Base-by-base conservation (phyloP, 1,284 basidiomycete genomes). In the Ustilago sp. region DNA sequence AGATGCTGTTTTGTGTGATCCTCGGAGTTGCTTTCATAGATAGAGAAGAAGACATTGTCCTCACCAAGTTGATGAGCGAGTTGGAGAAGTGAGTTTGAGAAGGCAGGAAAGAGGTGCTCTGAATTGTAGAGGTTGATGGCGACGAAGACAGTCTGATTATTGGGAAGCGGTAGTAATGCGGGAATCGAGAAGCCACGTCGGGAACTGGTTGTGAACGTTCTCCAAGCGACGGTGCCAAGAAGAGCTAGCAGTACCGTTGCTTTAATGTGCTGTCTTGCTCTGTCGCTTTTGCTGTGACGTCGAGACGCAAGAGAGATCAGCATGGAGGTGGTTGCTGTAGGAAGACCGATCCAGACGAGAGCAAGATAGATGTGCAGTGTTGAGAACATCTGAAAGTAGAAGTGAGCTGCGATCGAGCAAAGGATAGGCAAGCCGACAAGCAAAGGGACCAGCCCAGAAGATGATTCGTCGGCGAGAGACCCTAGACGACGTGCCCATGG, bases 1-100 rank as follows among this genome's bases (percentile, higher is more conserved):
- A 90, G 87, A 38, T 88, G 83, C 12, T 81, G 76, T 8, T 88
- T 87, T 1, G 89, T 88, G 6, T 72, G 72, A 77, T 90, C 90
- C 36, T 72, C 39, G 36, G 89, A 89, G 75, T 89, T 87, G 67
- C 88, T 89, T 80, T 90, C 90, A 73, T 90, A 87, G 53, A 90
- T 86, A 28, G 89, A 90, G 8, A 90, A 85, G 74, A 88, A 90
- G 17, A 89, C 88, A 52, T 90, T 89, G 41, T 87, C 85, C 3
- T 85, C 77, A 15, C 90, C 90, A 35, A 90, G 86, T 8, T 54
- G 66, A 5, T 76, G 48, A 12, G 69, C 64, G 19, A 80, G 39
- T 19, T 65, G 47, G 50, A 80, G 59, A 12, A 82, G 55, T 8
- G 71, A 64, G 13, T 66, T 17, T 19, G 67, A 65, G 53, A 75